Evolutionary conservation across 176 grass and related monocot genomes (phyloP).

Genomic region (Triticum monococcum): DNA sequence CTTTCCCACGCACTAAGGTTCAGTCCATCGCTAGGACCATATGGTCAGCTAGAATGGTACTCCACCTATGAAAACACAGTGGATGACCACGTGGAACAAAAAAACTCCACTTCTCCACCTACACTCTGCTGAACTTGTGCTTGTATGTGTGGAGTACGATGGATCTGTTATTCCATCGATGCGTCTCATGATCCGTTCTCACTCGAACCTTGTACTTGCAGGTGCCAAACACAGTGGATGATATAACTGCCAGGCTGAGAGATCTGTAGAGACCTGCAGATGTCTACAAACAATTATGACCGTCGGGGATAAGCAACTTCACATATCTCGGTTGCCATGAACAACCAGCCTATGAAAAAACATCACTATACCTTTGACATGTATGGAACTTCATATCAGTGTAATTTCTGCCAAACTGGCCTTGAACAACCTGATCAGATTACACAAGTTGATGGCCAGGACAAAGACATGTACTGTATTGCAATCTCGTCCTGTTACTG

Average conservation of each 20-base stretch:
- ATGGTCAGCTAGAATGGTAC: not conserved
- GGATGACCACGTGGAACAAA: too few relatives aligned
- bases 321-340: not conserved
- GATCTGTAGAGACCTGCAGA: conserved; percentile 19
- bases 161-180: not conserved
- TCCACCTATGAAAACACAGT: too few relatives aligned
- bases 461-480: not conserved
- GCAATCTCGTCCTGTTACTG: not conserved
- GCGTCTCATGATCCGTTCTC: not conserved
- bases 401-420: not conserved
- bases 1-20: not conserved
- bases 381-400: not conserved
- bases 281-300: not conserved
- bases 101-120: too few relatives aligned
- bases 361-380: not conserved
- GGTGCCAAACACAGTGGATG: conserved; percentile 3
- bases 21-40: not conserved
- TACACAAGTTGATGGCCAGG: not conserved
- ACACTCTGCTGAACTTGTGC: not conserved
- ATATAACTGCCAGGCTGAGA: conserved; percentile 17
- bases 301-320: not conserved
- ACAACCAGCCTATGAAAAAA: not conserved
- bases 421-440: not conserved
- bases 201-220: not conserved
- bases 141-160: not conserved